Base-by-base conservation (phyloP, 2,329 filamentous ascomycete genomes). In the Dactylellina cionopaga region DNA sequence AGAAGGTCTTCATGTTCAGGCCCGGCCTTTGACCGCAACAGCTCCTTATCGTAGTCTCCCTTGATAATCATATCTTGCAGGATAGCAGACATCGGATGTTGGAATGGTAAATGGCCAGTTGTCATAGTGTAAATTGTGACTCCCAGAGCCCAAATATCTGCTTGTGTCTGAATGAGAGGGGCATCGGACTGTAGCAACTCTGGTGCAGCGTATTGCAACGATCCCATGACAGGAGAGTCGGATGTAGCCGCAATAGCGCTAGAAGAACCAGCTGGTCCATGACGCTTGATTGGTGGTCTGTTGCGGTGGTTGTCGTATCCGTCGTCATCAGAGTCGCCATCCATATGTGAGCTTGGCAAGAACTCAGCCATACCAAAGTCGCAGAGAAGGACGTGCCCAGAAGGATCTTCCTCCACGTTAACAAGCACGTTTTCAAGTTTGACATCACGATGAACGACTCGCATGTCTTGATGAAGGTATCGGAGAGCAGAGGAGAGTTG, bases 341-440 rank as follows among this genome's bases (percentile, higher is more conserved):
- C 83, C 71, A 87, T 86, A 39, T 72, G 60, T n/a, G 62, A 72
- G 63, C 81, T 84, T 19, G 84, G 83, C 74, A 89, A 84, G 81
- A 88, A 90, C 77, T 90, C 88, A 10, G 88, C 87, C 82, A 90
- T 88, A 49, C 88, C 88, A 77, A 90, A 90, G 77, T 90, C 88
- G 78, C 87, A 89, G 3, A 90, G 82, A 3, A 88, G 84, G 5
- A 90, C 77, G 33, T 84, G 84, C 6, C 86, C 87, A 9, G 59
- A 35, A 1, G 68, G 33, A 13, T 84, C 83, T 35, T 84, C 82
- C 3, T 84, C 82, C 5, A 83, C 78, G 2, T 82, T 80, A 33
- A 90, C 76, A 1, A 90, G 83, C 75, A 87, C 89, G 75, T 90
- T 90, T 77, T 90, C 88, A 22, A 90, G 83, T 78, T 90, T 90